Base-by-base conservation (phyloP, 345 rosid genomes). In the Dovyalis caffra region DNA sequence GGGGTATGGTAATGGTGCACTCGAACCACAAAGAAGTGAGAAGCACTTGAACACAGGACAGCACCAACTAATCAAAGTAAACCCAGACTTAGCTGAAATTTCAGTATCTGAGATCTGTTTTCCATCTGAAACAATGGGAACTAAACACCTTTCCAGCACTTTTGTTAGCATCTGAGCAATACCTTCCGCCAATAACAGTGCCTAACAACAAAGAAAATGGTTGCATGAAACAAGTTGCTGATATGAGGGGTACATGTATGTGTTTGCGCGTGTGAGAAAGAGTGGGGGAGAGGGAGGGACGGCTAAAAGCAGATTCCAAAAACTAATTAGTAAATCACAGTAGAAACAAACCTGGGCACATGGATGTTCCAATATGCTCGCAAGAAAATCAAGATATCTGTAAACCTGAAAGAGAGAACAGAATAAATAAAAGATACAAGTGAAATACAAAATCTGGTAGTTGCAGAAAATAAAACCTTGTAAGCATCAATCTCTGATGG, bases 361-460 rank as follows among this genome's bases (percentile, higher is more conserved):
- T 8, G 97, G 98, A 90, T 95, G 99, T 84, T 95, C 98, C 87
- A 93, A 68, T 78, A 95, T 81, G 81, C 87, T 75, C 77, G 92
- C 88, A 74, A 93, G 81, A 78, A 95, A 95, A 71, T 82, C 92
- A 47, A 95, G 91, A 82, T 79, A 91, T 73, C 91, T 80, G 83
- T 86, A 83, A 69, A 88, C 88, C 99, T 93, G 91, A 81, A 85
- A 15, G 34, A 64, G 74, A 51, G 64, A 70, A 62, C 33, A 68
- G 69, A 57, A 68, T 21, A 66, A 72, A 57, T 28, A n/a, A 70
- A 77, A 74, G 68, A 29, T 34, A 76, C 62, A 77, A 64, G 35
- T 25, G 45, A 6, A 32, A 71, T 49, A 11, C 25, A 77, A 57
- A 47, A 49, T n/a, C 66, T 20, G 29, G 72, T 72, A 74, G 63